Conservation (phyloP, 2,329 filamentous ascomycete genomes). For the Colletotrichum tropicicola region DNA sequence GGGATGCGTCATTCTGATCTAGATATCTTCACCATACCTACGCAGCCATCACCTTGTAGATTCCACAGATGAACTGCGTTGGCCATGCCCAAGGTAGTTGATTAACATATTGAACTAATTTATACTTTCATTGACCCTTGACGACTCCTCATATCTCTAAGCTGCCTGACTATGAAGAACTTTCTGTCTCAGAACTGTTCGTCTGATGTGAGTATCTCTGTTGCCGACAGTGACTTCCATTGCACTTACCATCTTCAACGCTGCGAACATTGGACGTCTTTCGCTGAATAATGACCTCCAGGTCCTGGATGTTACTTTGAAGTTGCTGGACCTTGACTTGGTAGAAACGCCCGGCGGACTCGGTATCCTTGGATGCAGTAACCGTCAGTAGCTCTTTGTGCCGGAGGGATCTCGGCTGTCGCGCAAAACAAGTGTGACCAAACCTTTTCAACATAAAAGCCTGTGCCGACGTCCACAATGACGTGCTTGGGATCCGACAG, state of each 20-base stretch:
- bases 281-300: constrained; percentile 65
- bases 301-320: constrained; percentile 61
- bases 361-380: constrained; percentile 38
- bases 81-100: too few species aligned
- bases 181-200: constrained; percentile 53
- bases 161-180: constrained; percentile 44
- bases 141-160: not conserved
- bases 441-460: constrained; percentile 94
- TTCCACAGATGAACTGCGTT: too few species aligned
- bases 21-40: too few species aligned
- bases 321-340: constrained; percentile 64
- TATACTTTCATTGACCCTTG: too few species aligned
- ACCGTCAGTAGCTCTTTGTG: not conserved
- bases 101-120: too few species aligned
- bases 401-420: not conserved
- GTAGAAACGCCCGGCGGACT: constrained; percentile 65
- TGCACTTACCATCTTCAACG: constrained; percentile 81
- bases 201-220: not conserved
- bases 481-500: constrained; percentile 80
- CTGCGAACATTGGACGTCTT: constrained; percentile 88
- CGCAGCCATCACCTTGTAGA: too few species aligned
- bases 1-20: too few species aligned
- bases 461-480: constrained; percentile 91
- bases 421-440: constrained; percentile 20
- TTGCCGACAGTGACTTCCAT: not conserved